A percentile compares a stretch with the other conserved stretches of the same genome.
Evolutionary conservation across 768 basidiomycete genomes (phyloP).

Genomic region (Trametes sanguinea): DNA sequence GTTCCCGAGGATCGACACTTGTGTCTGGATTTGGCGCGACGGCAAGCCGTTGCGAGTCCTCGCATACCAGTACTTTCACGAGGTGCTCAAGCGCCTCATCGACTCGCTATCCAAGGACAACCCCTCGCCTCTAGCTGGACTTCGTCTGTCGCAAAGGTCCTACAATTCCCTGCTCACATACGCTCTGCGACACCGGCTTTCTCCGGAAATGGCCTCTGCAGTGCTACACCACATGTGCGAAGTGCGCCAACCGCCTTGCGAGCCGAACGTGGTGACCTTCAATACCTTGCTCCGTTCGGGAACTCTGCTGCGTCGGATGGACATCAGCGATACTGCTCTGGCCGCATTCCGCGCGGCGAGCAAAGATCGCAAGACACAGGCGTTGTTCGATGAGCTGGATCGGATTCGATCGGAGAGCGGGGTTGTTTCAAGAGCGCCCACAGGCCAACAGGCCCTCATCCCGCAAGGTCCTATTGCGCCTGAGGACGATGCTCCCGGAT

Average conservation of each 20-base stretch:
- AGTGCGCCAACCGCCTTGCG: conserved; percentile 41
- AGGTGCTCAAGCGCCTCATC: conserved; percentile 32
- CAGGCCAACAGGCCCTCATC: no score
- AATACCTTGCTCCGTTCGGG: conserved; percentile 62
- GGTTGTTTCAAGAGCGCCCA: no score
- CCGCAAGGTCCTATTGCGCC: not conserved
- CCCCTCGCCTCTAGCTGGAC: conserved; percentile 18
- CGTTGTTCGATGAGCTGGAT: not conserved
- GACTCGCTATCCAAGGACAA: conserved; percentile 14
- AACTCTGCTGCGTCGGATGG: conserved; percentile 44
- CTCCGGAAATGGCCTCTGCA: conserved; percentile 46
- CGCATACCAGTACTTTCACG: conserved; percentile 37
- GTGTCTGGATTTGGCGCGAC: conserved; percentile 29
- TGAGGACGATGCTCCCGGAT: not conserved
- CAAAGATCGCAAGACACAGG: not conserved
- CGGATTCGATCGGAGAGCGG: no score
- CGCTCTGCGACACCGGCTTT: conserved; percentile 59
- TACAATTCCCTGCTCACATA: conserved; percentile 72
- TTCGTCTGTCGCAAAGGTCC: conserved; percentile 40
- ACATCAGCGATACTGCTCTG: conserved; percentile 44
- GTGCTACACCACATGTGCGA: conserved; percentile 59
- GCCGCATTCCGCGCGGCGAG: not conserved
- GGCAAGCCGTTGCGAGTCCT: conserved; percentile 19
- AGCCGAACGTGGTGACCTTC: conserved; percentile 52
- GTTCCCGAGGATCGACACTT: conserved; percentile 33